Conservation (phyloP, 148 eudicot species). For the Rhododendron simsii region DNA sequence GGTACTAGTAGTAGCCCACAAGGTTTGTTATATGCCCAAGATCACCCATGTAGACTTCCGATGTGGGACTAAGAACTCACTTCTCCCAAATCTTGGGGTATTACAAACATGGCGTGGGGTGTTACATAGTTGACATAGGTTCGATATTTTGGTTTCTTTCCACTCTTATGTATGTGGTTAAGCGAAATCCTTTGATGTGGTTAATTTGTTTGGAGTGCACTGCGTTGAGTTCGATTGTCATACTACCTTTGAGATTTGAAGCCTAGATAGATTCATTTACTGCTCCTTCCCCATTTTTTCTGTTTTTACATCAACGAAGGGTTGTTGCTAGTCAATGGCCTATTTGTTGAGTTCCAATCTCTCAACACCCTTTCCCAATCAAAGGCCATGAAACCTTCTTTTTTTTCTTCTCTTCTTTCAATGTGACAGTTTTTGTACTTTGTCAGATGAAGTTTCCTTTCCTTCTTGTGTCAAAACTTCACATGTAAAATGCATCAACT, state of each 20-base stretch:
- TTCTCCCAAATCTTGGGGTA: too few species aligned
- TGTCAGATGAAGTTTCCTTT: not conserved
- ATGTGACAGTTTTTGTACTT: not conserved
- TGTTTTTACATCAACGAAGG: not conserved
- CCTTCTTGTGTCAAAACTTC: not conserved
- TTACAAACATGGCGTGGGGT: not conserved
- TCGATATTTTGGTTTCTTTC: not conserved
- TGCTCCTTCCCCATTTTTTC: not conserved
- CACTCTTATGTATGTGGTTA: not conserved
- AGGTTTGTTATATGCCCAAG: too few species aligned
- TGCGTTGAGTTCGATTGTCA: not conserved
- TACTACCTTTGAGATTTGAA: not conserved
- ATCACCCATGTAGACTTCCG: too few species aligned
- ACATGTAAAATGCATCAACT: not conserved
- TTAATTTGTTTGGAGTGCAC: not conserved
- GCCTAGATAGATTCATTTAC: not conserved
- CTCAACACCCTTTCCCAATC: not conserved
- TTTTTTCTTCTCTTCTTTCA: not conserved
- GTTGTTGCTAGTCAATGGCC: not conserved
- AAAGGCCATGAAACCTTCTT: not conserved
- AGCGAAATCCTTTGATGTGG: not conserved
- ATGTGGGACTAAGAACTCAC: too few species aligned
- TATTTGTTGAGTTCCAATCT: not conserved
- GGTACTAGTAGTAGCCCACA: too few species aligned
- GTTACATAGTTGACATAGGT: not conserved